A percentile compares a stretch with the other conserved stretches of the same genome.
Evolutionary conservation across 2,329 filamentous ascomycete genomes (phyloP).

Genomic region (Diplodia scrobiculata): DNA sequence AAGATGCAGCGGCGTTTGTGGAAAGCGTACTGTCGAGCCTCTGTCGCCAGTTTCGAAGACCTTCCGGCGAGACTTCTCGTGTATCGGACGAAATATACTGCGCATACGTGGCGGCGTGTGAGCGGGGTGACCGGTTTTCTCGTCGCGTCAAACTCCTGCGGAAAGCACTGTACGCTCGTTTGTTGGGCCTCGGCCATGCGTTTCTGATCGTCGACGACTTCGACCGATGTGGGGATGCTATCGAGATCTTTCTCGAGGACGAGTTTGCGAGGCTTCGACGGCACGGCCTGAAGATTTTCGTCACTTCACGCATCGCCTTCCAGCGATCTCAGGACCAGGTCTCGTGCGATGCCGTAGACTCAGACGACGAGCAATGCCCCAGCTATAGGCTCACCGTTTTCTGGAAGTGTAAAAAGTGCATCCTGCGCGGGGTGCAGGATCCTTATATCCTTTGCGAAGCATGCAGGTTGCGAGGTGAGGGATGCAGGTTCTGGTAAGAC

Average conservation of each 20-base stretch:
- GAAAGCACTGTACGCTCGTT: background rate
- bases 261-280: background rate
- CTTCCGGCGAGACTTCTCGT: background rate
- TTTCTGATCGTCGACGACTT: background rate
- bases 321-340: background rate
- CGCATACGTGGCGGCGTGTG: background rate
- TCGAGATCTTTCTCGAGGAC: background rate
- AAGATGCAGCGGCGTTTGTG: slow-evolving; percentile 7
- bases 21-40: slow-evolving; percentile 20
- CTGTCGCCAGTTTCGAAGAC: background rate
- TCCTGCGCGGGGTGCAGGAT: background rate
- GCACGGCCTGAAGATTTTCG: background rate
- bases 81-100: background rate
- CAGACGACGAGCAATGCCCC: background rate
- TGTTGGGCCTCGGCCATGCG: background rate
- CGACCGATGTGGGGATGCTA: background rate
- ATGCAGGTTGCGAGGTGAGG: background rate
- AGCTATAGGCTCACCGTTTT: background rate
- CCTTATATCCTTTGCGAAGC: background rate
- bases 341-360: background rate
- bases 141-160: background rate
- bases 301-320: slow-evolving; percentile 2
- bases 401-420: background rate
- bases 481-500: slow-evolving; percentile 1
- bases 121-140: background rate